Evolutionary conservation across 2,329 filamentous ascomycete genomes (phyloP).

Genomic region (Fusarium brachygibbosum): DNA sequence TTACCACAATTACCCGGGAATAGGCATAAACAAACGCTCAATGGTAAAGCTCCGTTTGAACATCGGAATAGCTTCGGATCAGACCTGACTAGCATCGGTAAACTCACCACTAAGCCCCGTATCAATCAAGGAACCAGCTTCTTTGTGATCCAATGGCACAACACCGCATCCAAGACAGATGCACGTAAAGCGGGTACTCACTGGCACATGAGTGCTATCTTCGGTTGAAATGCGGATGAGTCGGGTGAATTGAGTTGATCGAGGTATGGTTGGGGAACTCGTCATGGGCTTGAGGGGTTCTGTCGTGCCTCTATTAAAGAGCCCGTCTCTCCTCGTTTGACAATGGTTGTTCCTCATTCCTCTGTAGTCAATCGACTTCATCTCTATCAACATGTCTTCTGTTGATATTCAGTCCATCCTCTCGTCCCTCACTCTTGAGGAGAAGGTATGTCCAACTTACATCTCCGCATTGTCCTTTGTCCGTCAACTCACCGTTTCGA

Average conservation of each 20-base stretch:
- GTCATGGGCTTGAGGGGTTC: constrained; percentile 30
- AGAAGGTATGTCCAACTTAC: constrained; percentile 45
- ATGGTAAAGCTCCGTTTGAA: constrained; percentile 35
- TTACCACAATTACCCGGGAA: neutral
- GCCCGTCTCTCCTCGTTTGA: constrained; percentile 23
- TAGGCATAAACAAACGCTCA: neutral
- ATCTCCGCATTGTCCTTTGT: neutral
- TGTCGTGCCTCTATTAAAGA: constrained; percentile 39
- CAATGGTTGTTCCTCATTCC: constrained; percentile 21
- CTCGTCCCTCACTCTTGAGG: constrained; percentile 50
- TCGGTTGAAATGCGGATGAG: constrained; percentile 40
- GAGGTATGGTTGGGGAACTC: constrained; percentile 11
- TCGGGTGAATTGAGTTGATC: constrained; percentile 19
- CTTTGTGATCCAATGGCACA: constrained; percentile 38
- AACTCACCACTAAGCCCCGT: constrained; percentile 14
- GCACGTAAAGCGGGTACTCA: constrained; percentile 39
- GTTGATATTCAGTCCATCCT: constrained; percentile 49
- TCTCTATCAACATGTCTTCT: constrained; percentile 41
- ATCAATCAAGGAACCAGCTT: constrained; percentile 29
- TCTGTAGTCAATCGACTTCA: constrained; percentile 19
- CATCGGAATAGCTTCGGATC: constrained; percentile 34
- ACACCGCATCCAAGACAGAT: constrained; percentile 33
- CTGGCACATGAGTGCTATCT: constrained; percentile 39
- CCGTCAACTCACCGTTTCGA: neutral
- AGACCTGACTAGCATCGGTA: constrained; percentile 8